A percentile compares a stretch with the other conserved stretches of the same genome.
phyloP scores from a whole-genome alignment of 805 yeast genomes.

The Metschnikowia lochheadii region DNA sequence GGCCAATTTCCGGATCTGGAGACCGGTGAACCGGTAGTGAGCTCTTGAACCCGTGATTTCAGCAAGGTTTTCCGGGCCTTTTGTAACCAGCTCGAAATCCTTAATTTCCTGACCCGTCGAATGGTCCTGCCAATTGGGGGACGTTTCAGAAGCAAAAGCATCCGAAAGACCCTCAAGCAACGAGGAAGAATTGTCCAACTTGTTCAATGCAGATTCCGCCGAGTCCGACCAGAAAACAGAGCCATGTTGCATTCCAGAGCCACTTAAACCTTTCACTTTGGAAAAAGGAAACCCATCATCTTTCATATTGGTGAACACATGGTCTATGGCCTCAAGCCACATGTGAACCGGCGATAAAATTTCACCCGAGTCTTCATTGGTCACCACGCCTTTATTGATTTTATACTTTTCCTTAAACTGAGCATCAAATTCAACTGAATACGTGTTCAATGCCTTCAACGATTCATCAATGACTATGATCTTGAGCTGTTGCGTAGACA shows the following conservation, averaged over 20 bases:
- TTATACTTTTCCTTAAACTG: slow-evolving; percentile 55
- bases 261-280: slow-evolving; percentile 63
- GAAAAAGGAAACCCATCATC: slow-evolving; percentile 52
- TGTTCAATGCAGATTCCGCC: slow-evolving; percentile 40
- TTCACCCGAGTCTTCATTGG: slow-evolving; percentile 50
- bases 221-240: slow-evolving; percentile 71
- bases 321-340: slow-evolving; percentile 85
- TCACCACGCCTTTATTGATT: slow-evolving; percentile 70
- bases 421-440: slow-evolving; percentile 66
- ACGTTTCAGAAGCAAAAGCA: slow-evolving; percentile 58
- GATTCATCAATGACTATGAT: slow-evolving; percentile 57
- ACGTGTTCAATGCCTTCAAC: slow-evolving; percentile 52
- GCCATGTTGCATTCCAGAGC: slow-evolving; percentile 93
- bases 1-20: slow-evolving; percentile 77
- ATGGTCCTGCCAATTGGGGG: slow-evolving; percentile 96
- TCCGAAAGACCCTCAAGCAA: slow-evolving; percentile 45
- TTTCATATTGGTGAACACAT: slow-evolving; percentile 51
- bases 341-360: slow-evolving; percentile 78
- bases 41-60: slow-evolving; percentile 78
- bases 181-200: slow-evolving; percentile 28
- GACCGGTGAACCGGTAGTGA: slow-evolving; percentile 85
- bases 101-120: slow-evolving; percentile 69
- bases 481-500: slow-evolving; percentile 87
- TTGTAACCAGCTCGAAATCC: slow-evolving; percentile 56
- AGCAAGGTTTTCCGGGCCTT: slow-evolving; percentile 59